phyloP scores from a whole-genome alignment of 164 flowering plant genomes.

The Tetracentron sinense region DNA sequence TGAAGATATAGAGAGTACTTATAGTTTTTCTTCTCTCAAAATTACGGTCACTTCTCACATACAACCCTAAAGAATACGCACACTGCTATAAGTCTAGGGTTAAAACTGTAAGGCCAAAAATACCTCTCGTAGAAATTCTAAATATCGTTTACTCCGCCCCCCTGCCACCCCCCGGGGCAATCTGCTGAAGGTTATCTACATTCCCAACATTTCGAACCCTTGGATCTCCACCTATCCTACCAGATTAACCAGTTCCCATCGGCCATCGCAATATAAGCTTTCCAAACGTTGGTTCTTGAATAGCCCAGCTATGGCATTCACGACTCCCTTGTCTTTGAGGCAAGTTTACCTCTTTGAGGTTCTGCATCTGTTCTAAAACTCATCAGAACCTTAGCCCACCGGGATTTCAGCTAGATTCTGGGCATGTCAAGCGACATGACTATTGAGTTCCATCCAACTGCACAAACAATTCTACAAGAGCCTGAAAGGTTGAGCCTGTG shows the following conservation, averaged over 20 bases:
- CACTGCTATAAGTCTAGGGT: no score
- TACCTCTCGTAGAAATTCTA: no score
- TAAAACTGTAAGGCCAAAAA: no score
- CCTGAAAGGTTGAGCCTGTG: conserved; percentile 60
- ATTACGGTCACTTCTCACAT: no score
- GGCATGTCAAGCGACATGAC: conserved; percentile 79
- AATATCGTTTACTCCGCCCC: no score
- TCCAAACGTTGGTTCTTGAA: conserved; percentile 68
- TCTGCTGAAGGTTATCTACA: conserved; percentile 77
- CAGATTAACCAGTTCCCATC: conserved; percentile 77
- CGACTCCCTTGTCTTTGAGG: conserved; percentile 75
- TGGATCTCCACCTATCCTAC: conserved; percentile 73
- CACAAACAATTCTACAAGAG: conserved; percentile 67
- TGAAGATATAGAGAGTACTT: no score
- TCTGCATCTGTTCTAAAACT: conserved; percentile 73
- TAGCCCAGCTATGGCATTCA: conserved; percentile 85
- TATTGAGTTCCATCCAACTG: conserved; percentile 73
- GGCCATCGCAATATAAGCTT: conserved; percentile 48
- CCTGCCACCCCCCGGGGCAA: conserved; percentile 75
- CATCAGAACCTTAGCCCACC: conserved; percentile 86
- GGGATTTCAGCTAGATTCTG: conserved; percentile 66
- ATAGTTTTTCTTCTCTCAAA: no score
- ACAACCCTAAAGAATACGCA: no score
- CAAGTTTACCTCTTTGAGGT: conserved; percentile 62
- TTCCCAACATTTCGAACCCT: no score